Evolutionary conservation across 495 filamentous ascomycete species (phyloP).

Genomic region (Chaetomidium leptoderma): DNA sequence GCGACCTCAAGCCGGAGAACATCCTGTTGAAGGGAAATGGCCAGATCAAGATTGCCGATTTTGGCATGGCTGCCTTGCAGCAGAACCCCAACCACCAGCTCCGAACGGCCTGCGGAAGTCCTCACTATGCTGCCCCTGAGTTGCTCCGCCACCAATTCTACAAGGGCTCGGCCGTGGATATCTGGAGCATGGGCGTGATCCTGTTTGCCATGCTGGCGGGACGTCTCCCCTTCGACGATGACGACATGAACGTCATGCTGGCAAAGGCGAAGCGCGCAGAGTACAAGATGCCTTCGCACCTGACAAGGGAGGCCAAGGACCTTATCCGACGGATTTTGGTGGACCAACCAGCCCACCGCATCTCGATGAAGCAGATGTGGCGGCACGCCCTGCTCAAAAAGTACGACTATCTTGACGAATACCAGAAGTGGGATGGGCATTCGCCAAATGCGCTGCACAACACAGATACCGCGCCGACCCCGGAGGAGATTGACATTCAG

Average conservation of each 20-base stretch:
- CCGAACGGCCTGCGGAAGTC: conserved; percentile 87
- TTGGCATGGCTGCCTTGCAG: conserved; percentile 94
- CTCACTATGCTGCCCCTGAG: conserved; percentile 93
- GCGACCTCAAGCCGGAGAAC: conserved; percentile 96
- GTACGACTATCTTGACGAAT: conserved; percentile 64
- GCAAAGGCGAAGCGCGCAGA: conserved; percentile 62
- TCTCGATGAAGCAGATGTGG: conserved; percentile 77
- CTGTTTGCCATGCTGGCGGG: conserved; percentile 78
- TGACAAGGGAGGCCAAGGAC: conserved; percentile 70
- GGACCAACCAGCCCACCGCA: conserved; percentile 67
- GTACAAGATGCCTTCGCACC: conserved; percentile 63
- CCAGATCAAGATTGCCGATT: conserved; percentile 89
- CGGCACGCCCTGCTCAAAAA: conserved; percentile 73
- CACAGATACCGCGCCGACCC: conserved; percentile 33
- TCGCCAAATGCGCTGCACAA: conserved; percentile 23
- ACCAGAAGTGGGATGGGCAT: conserved; percentile 32
- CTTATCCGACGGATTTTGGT: conserved; percentile 72
- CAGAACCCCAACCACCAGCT: conserved; percentile 66
- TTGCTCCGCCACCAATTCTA: conserved; percentile 69
- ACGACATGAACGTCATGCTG: conserved; percentile 54
- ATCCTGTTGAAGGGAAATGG: conserved; percentile 71
- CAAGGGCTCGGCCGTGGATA: conserved; percentile 76
- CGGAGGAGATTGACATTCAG: conserved; percentile 60
- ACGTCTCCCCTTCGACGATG: conserved; percentile 75
- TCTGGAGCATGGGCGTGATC: conserved; percentile 94